Percentiles rank a stretch among this genome's conserved stretches.
Evolutionary conservation across 768 basidiomycete species (phyloP).

Genomic region (Mycena olivaceomarginata): DNA sequence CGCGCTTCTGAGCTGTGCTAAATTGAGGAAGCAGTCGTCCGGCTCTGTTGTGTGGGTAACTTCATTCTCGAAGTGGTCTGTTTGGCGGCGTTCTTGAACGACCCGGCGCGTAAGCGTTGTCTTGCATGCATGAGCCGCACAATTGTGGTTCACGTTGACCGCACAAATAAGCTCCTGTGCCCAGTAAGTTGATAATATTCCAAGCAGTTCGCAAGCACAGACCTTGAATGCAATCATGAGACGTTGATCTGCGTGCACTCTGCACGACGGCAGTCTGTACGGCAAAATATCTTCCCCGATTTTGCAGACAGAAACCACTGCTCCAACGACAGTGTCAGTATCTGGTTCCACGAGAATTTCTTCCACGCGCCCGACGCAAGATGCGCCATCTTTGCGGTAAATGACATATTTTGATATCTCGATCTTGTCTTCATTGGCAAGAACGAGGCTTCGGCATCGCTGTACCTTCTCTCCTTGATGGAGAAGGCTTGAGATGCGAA

Average conservation of each 20-base stretch:
- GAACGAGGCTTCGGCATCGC: conserved; percentile 3
- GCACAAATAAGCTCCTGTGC: neutral
- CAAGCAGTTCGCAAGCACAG: neutral
- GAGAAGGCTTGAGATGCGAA: neutral
- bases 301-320: neutral
- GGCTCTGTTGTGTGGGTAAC: neutral
- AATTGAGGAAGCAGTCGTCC: neutral
- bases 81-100: neutral
- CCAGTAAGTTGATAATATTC: neutral
- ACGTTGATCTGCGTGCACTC: neutral
- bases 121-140: conserved; percentile 9
- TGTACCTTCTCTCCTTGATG: neutral
- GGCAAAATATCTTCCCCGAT: neutral
- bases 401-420: neutral
- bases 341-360: neutral
- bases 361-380: neutral
- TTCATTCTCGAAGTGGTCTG: neutral
- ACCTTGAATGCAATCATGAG: conserved; percentile 11
- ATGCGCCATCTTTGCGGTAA: neutral
- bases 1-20: conserved; percentile 3
- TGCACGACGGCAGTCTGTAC: neutral
- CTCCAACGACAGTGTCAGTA: neutral
- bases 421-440: neutral
- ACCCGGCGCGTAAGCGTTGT: conserved; percentile 4
- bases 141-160: conserved; percentile 18